Evolutionary conservation across 768 basidiomycete species (phyloP).

Genomic region (Podaxis sp.): DNA sequence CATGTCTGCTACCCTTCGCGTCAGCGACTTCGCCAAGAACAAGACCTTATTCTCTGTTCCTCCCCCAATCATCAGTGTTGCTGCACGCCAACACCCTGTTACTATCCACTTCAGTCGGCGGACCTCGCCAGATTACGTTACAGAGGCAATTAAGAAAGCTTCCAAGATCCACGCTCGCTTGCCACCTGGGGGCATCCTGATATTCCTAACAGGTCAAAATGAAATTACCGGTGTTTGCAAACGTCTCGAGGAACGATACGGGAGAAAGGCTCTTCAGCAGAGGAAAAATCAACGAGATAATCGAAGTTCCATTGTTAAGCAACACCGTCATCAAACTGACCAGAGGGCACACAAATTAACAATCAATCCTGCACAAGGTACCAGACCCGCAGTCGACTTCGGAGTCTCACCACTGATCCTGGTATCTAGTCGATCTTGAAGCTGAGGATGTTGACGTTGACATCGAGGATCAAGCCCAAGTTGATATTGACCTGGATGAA

Average conservation of each 20-base stretch:
- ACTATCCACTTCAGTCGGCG: constrained; percentile 90
- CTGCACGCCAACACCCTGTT: constrained; percentile 92
- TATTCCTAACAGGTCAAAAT: constrained; percentile 94
- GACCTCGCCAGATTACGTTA: constrained; percentile 85
- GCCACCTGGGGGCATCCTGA: constrained; percentile 89
- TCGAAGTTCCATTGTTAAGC: constrained; percentile 18
- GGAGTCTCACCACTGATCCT: constrained; percentile 2
- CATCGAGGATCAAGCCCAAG: constrained; percentile 9
- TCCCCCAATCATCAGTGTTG: constrained; percentile 90
- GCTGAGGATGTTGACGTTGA: constrained; percentile 69
- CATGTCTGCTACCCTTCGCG: constrained; percentile 97
- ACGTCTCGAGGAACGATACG: constrained; percentile 77
- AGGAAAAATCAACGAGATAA: constrained; percentile 33
- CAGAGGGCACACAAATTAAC: constrained; percentile 20
- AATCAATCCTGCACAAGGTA: constrained; percentile 52
- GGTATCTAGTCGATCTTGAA: constrained; percentile 64
- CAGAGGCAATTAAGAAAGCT: constrained; percentile 87
- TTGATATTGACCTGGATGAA: constrained; percentile 60
- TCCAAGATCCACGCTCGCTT: constrained; percentile 89
- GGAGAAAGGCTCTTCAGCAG: constrained; percentile 58
- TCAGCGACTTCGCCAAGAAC: constrained; percentile 91
- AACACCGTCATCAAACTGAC: constrained; percentile 20
- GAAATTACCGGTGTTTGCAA: constrained; percentile 88
- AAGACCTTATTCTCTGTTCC: constrained; percentile 72
- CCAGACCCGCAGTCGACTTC: not conserved